Evolutionary conservation across 164 flowering plant genomes (phyloP).

Genomic region (Stephania yunnanensis): DNA sequence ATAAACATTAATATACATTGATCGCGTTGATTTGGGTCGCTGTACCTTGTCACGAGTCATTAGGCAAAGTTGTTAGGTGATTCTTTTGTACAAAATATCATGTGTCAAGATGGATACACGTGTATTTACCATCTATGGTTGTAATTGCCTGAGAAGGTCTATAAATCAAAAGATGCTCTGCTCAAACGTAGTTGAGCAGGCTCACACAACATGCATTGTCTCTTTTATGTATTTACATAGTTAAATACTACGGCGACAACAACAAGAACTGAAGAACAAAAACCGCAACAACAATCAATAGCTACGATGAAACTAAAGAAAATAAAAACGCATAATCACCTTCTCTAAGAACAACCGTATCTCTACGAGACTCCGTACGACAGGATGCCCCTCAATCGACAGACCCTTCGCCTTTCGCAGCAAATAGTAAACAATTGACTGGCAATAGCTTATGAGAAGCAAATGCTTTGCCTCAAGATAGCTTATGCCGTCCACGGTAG

Average conservation of each 20-base stretch:
- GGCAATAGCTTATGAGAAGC: constrained; percentile 77
- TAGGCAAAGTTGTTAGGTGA: too few relatives aligned
- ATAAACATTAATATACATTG: too few relatives aligned
- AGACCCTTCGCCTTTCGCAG: constrained; percentile 82
- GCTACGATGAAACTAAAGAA: neutral
- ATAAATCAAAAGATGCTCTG: too few relatives aligned
- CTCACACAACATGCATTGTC: too few relatives aligned
- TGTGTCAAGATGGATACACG: too few relatives aligned
- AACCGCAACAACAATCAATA: neutral
- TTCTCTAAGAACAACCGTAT: constrained; percentile 79
- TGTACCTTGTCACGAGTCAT: too few relatives aligned
- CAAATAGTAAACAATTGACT: constrained; percentile 77
- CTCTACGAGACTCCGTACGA: constrained; percentile 77
- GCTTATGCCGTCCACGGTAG: constrained; percentile 80
- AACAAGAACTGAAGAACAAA: neutral
- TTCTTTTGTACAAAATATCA: too few relatives aligned
- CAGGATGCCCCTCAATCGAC: constrained; percentile 79
- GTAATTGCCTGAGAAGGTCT: too few relatives aligned
- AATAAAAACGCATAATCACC: constrained; percentile 32
- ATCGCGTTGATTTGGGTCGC: too few relatives aligned
- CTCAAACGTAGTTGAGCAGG: too few relatives aligned
- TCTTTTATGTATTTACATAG: too few relatives aligned
- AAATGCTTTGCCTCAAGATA: constrained; percentile 90
- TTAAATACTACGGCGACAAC: neutral
- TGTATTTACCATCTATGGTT: too few relatives aligned